Evolutionary conservation across 371 early-diverging fungal species (phyloP).

Genomic region (Rhizopus delemar): DNA sequence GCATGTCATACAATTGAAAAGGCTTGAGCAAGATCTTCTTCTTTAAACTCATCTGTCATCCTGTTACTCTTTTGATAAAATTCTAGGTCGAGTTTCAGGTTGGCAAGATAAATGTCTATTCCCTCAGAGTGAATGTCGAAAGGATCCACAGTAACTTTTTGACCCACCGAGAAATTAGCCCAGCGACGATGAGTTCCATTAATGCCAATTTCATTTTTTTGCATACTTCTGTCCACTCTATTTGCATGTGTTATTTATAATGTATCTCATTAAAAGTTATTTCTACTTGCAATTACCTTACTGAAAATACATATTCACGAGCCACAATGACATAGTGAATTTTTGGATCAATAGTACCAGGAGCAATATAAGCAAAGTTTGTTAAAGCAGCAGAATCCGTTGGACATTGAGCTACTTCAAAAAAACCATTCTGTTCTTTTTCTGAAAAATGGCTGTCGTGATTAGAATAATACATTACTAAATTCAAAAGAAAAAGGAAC

Average conservation of each 20-base stretch:
- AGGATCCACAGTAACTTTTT: slow-evolving; percentile 79
- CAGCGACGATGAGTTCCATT: slow-evolving; percentile 81
- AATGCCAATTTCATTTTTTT: slow-evolving; percentile 74
- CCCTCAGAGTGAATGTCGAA: slow-evolving; percentile 65
- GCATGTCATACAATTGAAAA: slow-evolving; percentile 58
- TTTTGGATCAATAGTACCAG: slow-evolving; percentile 69
- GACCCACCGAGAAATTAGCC: slow-evolving; percentile 81
- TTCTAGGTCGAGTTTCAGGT: slow-evolving; percentile 72
- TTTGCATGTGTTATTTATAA: background rate
- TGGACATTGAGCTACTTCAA: slow-evolving; percentile 57
- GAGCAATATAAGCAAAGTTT: slow-evolving; percentile 75
- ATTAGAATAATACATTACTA: slow-evolving; percentile 19
- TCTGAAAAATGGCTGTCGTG: slow-evolving; percentile 15
- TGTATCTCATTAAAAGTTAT: background rate
- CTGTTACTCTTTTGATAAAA: slow-evolving; percentile 60
- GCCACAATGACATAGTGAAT: slow-evolving; percentile 77
- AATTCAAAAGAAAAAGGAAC: slow-evolving; percentile 1
- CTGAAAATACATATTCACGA: slow-evolving; percentile 75
- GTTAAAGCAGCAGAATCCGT: slow-evolving; percentile 73
- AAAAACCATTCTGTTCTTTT: slow-evolving; percentile 9
- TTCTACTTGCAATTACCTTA: slow-evolving; percentile 53
- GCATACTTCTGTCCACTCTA: slow-evolving; percentile 60
- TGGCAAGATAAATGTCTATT: slow-evolving; percentile 67
- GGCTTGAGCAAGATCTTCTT: slow-evolving; percentile 69
- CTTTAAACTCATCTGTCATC: slow-evolving; percentile 66